Base-by-base conservation (phyloP, 2,329 filamentous ascomycete genomes). In the Neopestalotiopsis clavispora region DNA sequence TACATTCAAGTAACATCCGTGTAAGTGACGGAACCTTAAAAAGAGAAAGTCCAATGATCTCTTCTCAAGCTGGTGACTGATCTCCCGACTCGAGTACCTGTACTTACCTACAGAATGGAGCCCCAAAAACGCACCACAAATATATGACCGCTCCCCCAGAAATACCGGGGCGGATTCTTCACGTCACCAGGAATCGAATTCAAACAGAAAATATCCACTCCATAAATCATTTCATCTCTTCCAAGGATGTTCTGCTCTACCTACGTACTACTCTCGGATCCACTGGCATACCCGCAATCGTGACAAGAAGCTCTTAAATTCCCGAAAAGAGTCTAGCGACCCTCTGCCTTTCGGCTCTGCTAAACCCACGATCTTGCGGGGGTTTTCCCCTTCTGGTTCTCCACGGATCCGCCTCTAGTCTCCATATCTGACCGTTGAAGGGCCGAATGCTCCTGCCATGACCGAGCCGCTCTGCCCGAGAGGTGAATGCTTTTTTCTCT, bases 361-460 rank as follows among this genome's bases (percentile, higher is more conserved):
- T 52, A 52, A 52, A 52, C 45, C 45, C 45, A 52, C 45, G 45
- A 52, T 52, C 45, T 52, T 52, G 45, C 45, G 45, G 45, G 45
- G 45, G 20, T 52, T 52, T 14, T 52, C 17, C 45, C 45, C 20
- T 10, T 66, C 20, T 49, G 30, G 38, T 23, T 58, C 63, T 45
- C 52, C 62, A 52, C 42, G 57, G 42, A 32, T 49, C 63, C 63
- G 63, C 63, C 45, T 38, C 56, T n/a, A 38, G 52, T 56, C 63
- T 40, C 61, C 63, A 66, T 45, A 66, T 56, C 23, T 45, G 45
- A 66, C 63, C 63, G 63, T 57, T 40, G 32, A 66, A 66, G 63
- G 63, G 63, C 63, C 63, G 63, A 66, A 57, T 66, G 45, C 63
- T n/a, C 42, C 23, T 34, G 45, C 63, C 45, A 28, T 17, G 49